These are phyloP conservation scores for Diophrys appendiculata DNA, from an alignment of 73 alveolate genomes.

Conservation along the genomic window DNA sequence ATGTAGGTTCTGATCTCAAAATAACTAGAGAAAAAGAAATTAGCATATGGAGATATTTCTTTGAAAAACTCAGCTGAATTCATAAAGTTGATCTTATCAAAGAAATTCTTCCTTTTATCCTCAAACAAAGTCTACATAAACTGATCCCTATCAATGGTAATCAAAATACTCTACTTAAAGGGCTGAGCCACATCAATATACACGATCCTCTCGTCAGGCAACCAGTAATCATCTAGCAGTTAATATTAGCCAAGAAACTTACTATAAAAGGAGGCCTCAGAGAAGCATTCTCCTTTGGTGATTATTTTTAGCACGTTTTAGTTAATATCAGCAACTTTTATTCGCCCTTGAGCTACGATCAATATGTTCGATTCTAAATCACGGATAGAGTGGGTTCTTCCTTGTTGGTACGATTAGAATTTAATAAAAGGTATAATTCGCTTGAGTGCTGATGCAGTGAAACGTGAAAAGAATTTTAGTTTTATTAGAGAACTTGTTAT, in stretches of 20 bases:
- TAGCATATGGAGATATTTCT: conserved; percentile 45
- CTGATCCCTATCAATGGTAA: conserved; percentile 4
- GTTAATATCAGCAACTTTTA: too few relatives aligned
- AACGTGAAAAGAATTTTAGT: too few relatives aligned
- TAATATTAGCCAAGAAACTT: not conserved
- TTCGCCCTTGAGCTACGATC: too few relatives aligned
- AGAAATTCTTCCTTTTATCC: conserved; percentile 12
- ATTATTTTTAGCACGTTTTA: too few relatives aligned
- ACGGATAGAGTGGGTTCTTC: too few relatives aligned
- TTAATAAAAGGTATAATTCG: too few relatives aligned
- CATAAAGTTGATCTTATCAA: conserved; percentile 21
- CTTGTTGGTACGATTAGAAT: too few relatives aligned
- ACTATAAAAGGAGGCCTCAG: not conserved
- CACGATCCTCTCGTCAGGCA: not conserved
- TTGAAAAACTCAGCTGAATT: conserved; percentile 25
- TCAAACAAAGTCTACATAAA: conserved; percentile 8
- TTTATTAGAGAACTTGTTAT: not conserved
- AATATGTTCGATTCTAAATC: too few relatives aligned
- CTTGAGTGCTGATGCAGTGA: too few relatives aligned
- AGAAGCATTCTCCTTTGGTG: not conserved
- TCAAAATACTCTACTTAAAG: not conserved
- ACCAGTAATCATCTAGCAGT: not conserved
- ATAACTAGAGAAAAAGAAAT: conserved; percentile 19
- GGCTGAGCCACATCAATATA: not conserved
- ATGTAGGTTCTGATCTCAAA: conserved; percentile 11